phyloP scores from a whole-genome alignment of 208 protist genomes.

The Angomonas ambiguus region DNA sequence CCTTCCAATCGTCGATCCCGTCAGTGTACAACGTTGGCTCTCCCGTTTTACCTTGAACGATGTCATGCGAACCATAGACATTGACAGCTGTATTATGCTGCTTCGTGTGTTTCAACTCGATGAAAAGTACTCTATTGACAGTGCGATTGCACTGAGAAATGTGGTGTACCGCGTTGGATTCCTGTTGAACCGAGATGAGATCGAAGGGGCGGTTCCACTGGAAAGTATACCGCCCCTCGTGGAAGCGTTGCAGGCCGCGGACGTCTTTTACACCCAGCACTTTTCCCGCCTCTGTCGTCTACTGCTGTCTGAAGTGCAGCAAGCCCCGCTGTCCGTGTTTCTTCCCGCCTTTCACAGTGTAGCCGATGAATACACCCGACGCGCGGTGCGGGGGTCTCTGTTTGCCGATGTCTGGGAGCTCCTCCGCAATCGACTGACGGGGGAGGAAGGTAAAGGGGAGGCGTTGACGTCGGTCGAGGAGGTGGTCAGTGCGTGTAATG shows the following conservation, averaged over 20 bases:
- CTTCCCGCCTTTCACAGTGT: constrained; percentile 49
- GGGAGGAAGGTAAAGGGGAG: constrained; percentile 16
- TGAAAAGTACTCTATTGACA: constrained; percentile 29
- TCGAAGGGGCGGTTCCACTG: constrained; percentile 14
- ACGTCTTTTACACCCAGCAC: constrained; percentile 60
- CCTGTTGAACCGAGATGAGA: constrained; percentile 14
- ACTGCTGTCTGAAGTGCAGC: constrained; percentile 58
- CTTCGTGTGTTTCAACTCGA: constrained; percentile 32
- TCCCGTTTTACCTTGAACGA: constrained; percentile 68
- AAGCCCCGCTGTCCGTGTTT: constrained; percentile 32
- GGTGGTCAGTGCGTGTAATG: constrained; percentile 51
- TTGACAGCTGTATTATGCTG: constrained; percentile 34
- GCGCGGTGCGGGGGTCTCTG: constrained; percentile 35
- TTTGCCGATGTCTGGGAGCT: constrained; percentile 82
- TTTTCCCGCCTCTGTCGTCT: constrained; percentile 67
- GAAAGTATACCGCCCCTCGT: constrained; percentile 32
- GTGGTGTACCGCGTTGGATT: constrained; percentile 28
- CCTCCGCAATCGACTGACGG: constrained; percentile 54
- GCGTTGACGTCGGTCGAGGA: constrained; percentile 17
- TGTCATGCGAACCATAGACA: constrained; percentile 44
- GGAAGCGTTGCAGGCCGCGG: constrained; percentile 30
- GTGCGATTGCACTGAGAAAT: constrained; percentile 29
- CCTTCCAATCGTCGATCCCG: constrained; percentile 32
- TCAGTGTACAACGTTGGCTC: constrained; percentile 69
- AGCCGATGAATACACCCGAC: constrained; percentile 67